Evolutionary conservation across 441 rosid genomes (phyloP).

Genomic region (Omphalea diandra): DNA sequence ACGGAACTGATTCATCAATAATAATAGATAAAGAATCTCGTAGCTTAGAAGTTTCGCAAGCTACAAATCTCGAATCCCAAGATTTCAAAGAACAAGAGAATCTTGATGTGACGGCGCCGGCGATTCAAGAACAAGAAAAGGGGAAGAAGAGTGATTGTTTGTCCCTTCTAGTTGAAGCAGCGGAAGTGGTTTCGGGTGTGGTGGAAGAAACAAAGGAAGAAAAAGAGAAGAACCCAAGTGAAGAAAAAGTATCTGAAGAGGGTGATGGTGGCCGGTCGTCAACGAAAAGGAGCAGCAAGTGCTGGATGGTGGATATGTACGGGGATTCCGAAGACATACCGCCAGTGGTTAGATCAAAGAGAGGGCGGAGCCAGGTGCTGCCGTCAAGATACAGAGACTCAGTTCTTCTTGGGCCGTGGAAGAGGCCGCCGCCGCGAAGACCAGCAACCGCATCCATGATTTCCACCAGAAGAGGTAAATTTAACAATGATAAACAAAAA

Average conservation of each 20-base stretch:
- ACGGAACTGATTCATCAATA: too few species aligned
- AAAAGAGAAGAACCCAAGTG: not conserved
- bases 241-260: not conserved
- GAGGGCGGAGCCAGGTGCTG: conserved; percentile 20
- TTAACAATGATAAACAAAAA: not conserved
- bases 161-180: conserved; percentile 18
- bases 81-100: not conserved
- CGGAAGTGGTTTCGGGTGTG: conserved; percentile 8
- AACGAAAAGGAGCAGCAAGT: not conserved
- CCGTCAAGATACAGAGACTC: conserved; percentile 26
- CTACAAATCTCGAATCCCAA: not conserved
- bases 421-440: conserved; percentile 3
- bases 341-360: conserved; percentile 18
- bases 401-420: conserved; percentile 15
- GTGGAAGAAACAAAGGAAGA: not conserved
- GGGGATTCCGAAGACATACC: too few species aligned
- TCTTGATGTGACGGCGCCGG: not conserved
- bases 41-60: not conserved
- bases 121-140: not conserved
- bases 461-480: conserved; percentile 9
- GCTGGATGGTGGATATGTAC: conserved; percentile 14
- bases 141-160: not conserved
- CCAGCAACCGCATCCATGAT: conserved; percentile 6
- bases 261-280: not conserved
- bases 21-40: too few species aligned